Evolutionary conservation across 192 early-diverging fungal genomes (phyloP), one percentile per base, ranked within the genome.

Genomic region (Entomortierella parvispora): DNA sequence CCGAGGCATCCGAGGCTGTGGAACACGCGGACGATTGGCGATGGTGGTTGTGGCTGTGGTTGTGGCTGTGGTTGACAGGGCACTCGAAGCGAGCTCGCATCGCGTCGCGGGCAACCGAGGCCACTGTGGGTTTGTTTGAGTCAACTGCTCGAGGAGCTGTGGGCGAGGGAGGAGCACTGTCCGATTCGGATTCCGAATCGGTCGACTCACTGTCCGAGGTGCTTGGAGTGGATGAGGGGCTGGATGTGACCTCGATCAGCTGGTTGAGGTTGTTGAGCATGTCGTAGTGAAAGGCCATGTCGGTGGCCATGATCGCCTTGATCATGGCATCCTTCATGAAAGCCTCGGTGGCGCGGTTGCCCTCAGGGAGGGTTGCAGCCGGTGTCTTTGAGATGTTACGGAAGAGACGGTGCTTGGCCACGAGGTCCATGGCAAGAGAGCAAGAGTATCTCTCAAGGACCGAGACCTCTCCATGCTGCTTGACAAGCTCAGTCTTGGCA

Each of bases 261-360:
- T 59, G 51, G 29, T 83, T 74, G 34, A 89, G 60, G 37, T 85
- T 83, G 55, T 87, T 84, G 50, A 86, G 82, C 62, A 87, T 74
- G 55, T 85, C 84, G 82, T 94, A 98, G 71, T 98, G 96, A 11
- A 91, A 88, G 2, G 86, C 81, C 96, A 98, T 98, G 71, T 98
- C 96, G 1, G 96, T 98, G 20, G 90, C 87, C 42, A 98, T 83
- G 60, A 98, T 95, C 43, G 88, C 91, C 65, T 93, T 91, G 18
- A 82, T 71, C 60, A 92, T 88, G 14, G 83, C 67, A 4, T 51
- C 52, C 20, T 79, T 69, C 33, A 90, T 71, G 40, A 81, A 55
- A 3, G 59, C 62, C 33, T 86, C 84, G 0, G 87, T 88, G 34
- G 79, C 79, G 51, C 80, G 76, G 54, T 71, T 80, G 37, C 85